Base-by-base conservation (phyloP, 495 filamentous ascomycete genomes). In the Halenospora varia region DNA sequence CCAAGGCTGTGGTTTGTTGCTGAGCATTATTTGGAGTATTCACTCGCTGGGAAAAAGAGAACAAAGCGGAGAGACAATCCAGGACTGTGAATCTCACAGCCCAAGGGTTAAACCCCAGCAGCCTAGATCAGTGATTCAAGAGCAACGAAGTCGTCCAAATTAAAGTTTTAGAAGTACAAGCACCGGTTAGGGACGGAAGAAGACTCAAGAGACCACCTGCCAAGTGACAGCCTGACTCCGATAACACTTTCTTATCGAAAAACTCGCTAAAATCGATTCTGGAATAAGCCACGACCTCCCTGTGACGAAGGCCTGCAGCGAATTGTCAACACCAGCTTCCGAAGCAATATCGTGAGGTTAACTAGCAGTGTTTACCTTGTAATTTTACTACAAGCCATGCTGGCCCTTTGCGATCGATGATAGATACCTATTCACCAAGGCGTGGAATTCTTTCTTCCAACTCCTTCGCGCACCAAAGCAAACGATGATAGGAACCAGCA, bases 401-500 rank as follows among this genome's bases (percentile, higher is more conserved):
- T 25, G 9, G 13, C 35, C 18, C 6, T 19, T 41, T 19, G 25
- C 25, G 23, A 46, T 23, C 56, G 10, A 53, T 46, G 49, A 41
- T 53, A 48, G 44, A 13, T 25, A 56, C 24, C 42, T 17, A 17
- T 2, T 29, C 6, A 10, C 42, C 44, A n/a, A 19, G 13, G 25
- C 22, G 13, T 42, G 24, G 52, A 18, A 39, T 15, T 25, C 56
- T 51, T 17, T 22, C 18, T 15, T 17, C 18, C 25, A 19, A 24
- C 42, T 24, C 17, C 22, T 49, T 48, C 39, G 13, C 22, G 18
- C 23, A 53, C 44, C 42, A 63, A 57, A 60, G 47, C 61, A 62
- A 41, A 22, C 58, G 57, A 56, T 63, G 61, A 59, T 57, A 61
- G 53, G 53, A 53, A 55, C 56, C 51, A 46, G 54, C 52, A 54